Conservation (phyloP, 352 stramenopile genomes). For the Globisporangium solare region DNA sequence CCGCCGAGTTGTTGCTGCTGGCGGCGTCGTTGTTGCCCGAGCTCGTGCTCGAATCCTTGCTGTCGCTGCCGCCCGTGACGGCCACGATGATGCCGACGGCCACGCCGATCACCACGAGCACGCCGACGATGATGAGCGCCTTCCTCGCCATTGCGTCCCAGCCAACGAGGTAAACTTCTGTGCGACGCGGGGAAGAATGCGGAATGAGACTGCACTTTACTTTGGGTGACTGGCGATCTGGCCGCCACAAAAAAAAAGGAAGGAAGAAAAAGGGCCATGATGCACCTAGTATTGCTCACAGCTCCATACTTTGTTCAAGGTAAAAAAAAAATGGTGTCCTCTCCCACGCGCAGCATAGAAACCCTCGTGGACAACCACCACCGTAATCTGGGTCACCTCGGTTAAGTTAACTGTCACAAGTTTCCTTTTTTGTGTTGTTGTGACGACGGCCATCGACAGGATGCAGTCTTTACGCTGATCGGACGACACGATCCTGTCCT, state of each 20-base stretch:
- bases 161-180: background rate
- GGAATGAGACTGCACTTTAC: conserved; percentile 1
- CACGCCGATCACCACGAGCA: conserved; percentile 65
- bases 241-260: background rate
- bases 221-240: background rate
- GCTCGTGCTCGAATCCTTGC: conserved; percentile 28
- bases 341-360: no score
- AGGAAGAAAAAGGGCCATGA: background rate
- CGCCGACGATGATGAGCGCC: conserved; percentile 59
- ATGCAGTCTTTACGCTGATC: no score
- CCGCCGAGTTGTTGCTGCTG: conserved; percentile 7
- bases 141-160: conserved; percentile 32
- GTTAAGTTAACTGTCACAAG: no score
- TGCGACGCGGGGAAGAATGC: conserved; percentile 16
- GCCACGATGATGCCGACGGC: conserved; percentile 62
- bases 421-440: no score
- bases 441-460: no score
- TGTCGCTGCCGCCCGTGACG: conserved; percentile 33
- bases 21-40: conserved; percentile 9
- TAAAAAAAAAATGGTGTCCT: no score
- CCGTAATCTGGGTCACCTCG: no score
- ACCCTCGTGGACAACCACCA: no score
- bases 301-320: conserved; percentile 1
- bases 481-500: no score
- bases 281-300: background rate